phyloP scores from a whole-genome alignment of 2,329 filamentous ascomycete genomes.

The Pochonia chlamydosporia region DNA sequence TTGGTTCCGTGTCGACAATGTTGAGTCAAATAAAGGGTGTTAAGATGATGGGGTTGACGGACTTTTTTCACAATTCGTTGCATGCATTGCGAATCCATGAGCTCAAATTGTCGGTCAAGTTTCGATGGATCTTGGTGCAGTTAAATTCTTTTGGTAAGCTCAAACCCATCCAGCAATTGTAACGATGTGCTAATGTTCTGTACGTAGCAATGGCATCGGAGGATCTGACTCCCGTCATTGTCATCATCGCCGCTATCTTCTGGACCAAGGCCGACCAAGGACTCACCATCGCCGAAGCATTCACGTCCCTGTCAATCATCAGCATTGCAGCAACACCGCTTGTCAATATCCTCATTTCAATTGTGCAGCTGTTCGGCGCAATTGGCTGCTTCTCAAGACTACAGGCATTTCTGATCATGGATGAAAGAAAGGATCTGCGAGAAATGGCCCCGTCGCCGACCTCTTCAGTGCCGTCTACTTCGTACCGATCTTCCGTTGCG shows the following conservation, averaged over 20 bases:
- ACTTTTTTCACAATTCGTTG: slow-evolving; percentile 23
- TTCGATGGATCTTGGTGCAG: slow-evolving; percentile 28
- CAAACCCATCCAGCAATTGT: background rate
- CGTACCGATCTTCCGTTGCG: background rate
- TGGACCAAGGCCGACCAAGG: slow-evolving; percentile 22
- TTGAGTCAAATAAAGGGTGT: slow-evolving; percentile 36
- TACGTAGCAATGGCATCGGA: slow-evolving; percentile 20
- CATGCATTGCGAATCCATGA: slow-evolving; percentile 30
- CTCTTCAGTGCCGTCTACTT: background rate
- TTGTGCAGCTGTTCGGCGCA: slow-evolving; percentile 26
- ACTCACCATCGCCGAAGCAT: slow-evolving; percentile 26
- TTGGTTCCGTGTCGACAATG: slow-evolving; percentile 33
- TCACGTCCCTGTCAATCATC: slow-evolving; percentile 30
- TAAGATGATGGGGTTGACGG: slow-evolving; percentile 37
- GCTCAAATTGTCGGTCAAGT: slow-evolving; percentile 30
- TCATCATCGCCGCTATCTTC: slow-evolving; percentile 29
- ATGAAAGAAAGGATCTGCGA: slow-evolving; percentile 15
- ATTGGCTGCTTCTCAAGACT: slow-evolving; percentile 27
- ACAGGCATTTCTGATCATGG: slow-evolving; percentile 24
- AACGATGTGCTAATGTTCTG: too few species aligned
- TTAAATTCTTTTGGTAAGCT: slow-evolving; percentile 22
- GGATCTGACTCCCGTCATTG: slow-evolving; percentile 23
- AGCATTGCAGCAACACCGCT: slow-evolving; percentile 26
- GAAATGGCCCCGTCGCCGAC: background rate
- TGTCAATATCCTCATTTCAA: slow-evolving; percentile 23